Evolutionary conservation across 306 rosid species (phyloP).

Genomic region (Arachis stenosperma): DNA sequence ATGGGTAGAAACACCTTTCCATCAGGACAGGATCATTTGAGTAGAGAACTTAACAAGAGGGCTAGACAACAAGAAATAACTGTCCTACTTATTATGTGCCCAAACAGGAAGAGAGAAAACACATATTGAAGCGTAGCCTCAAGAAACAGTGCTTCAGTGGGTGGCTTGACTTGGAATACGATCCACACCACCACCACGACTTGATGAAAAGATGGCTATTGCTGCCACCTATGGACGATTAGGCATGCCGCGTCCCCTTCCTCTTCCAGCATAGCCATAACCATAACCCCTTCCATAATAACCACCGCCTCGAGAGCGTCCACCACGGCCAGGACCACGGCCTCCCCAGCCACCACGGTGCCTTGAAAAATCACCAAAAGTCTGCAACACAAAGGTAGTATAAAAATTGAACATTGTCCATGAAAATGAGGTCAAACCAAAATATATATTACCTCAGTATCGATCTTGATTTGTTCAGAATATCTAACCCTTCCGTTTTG

Average conservation of each 20-base stretch:
- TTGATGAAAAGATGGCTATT: constrained; percentile 5
- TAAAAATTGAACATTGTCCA: constrained; percentile 7
- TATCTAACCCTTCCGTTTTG: constrained; percentile 57
- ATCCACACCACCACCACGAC: constrained; percentile 38
- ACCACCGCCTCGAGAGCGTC: constrained; percentile 49
- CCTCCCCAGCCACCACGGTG: constrained; percentile 57
- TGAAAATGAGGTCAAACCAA: constrained; percentile 15
- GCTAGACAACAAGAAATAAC: constrained; percentile 27
- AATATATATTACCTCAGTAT: constrained; percentile 51
- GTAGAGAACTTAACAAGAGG: background rate
- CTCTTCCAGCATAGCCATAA: constrained; percentile 52
- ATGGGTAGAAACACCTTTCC: constrained; percentile 16
- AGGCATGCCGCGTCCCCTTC: constrained; percentile 52
- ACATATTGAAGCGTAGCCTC: constrained; percentile 35
- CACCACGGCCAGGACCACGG: constrained; percentile 52
- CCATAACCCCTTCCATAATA: constrained; percentile 64
- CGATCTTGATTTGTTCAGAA: constrained; percentile 58
- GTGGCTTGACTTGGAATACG: constrained; percentile 31
- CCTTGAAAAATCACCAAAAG: constrained; percentile 56
- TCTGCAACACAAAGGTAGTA: constrained; percentile 45
- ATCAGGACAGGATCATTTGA: constrained; percentile 36
- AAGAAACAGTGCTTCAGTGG: constrained; percentile 29
- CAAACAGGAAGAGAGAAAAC: constrained; percentile 36
- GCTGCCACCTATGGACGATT: constrained; percentile 38
- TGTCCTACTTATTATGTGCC: constrained; percentile 39